Evolutionary conservation across 2,329 filamentous ascomycete genomes (phyloP), one percentile per base, ranked within the genome.

Genomic region (Exophiala bonariae): DNA sequence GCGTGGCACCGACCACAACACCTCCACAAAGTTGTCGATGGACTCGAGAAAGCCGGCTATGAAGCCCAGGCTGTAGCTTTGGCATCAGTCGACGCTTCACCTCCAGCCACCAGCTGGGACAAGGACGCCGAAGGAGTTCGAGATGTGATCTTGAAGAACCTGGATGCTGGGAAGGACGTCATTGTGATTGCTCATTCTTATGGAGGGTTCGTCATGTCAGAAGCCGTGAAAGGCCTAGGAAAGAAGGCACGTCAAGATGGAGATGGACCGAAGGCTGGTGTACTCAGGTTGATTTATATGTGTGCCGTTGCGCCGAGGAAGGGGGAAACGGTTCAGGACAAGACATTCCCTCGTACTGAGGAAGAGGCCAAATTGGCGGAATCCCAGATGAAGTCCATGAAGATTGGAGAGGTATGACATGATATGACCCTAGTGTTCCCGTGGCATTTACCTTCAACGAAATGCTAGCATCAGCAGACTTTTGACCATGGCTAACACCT

Each of bases 111-210:
- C 17, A 62, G 37, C 39, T 64, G 60, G 62, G 53, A 60, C 2
- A 33, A 59, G 14, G 61, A 64, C 33, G 61, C 61, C 7, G 37
- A 57, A 34, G 60, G 52, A n/a, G 44, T 61, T 17, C 41, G 45
- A n/a, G 20, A 31, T 7, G 45, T 20, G 17, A 34, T 52, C 9
- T 23, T 59, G 26, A 41, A 47, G 30, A 53, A 55, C 30, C 26
- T 52, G 32, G 55, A 63, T 22, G 35, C 34, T 2, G 62, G 60
- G 2, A 58, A 55, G 31, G 59, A 64, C 3, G 60, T 65, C 19
- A 50, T 64, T 37, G 33, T 56, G 1, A n/a, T 65, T 18, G 61
- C 56, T 5, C 63, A 65, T 35, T 65, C 62, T 5, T 65, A 63
- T 40, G 61, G 63, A 2, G 63, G 63, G 1, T 31, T 65, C 17